phyloP scores from a whole-genome alignment of 371 early-diverging fungal genomes.

The Phascolomyces articulosus region DNA sequence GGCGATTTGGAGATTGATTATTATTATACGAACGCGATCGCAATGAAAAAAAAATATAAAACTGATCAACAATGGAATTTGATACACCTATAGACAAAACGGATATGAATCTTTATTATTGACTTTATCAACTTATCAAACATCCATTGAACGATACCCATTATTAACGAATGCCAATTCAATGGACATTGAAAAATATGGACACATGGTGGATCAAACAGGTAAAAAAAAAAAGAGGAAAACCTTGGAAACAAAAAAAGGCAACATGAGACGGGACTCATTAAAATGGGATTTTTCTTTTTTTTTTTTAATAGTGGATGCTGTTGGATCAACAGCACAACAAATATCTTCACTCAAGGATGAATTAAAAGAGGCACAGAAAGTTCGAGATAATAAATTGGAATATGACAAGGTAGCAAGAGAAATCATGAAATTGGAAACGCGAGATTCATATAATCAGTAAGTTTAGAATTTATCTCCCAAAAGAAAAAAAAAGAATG shows the following conservation, averaged over 20 bases:
- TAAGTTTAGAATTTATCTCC: no score
- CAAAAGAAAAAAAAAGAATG: no score
- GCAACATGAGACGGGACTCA: no score
- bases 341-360: slow-evolving; percentile 49
- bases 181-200: slow-evolving; percentile 50
- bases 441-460: slow-evolving; percentile 51
- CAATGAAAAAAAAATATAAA: no score
- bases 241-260: background rate
- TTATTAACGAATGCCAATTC: slow-evolving; percentile 49
- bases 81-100: slow-evolving; percentile 28
- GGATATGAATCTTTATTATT: slow-evolving; percentile 37
- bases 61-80: no score
- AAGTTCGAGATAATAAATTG: slow-evolving; percentile 49
- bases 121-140: slow-evolving; percentile 38
- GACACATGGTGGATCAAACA: slow-evolving; percentile 35
- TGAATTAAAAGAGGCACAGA: slow-evolving; percentile 49
- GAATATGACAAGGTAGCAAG: slow-evolving; percentile 62
- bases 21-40: no score
- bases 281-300: no score
- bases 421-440: slow-evolving; percentile 50
- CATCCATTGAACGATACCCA: slow-evolving; percentile 38
- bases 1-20: no score
- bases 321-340: slow-evolving; percentile 29
- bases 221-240: slow-evolving; percentile 22
- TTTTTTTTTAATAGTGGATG: slow-evolving; percentile 22